Evolutionary conservation across 805 yeast genomes (phyloP).

Genomic region (Saccharomyces eubayanus): DNA sequence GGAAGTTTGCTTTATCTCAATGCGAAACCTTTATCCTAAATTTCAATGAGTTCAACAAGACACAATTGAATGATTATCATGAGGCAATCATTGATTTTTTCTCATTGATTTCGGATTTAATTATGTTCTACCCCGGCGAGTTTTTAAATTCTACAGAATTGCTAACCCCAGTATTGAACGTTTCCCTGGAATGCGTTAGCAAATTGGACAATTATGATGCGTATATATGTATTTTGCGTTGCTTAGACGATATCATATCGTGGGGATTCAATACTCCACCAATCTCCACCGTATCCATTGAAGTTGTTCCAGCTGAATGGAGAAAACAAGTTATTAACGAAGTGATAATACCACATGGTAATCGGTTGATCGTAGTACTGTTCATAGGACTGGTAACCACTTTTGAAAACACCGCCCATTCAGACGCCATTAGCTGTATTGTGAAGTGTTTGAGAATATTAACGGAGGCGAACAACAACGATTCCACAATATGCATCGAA

Average conservation of each 20-base stretch:
- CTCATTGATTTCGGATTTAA: conserved; percentile 66
- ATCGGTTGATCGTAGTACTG: conserved; percentile 41
- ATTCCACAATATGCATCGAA: conserved; percentile 30
- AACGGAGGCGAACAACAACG: conserved; percentile 37
- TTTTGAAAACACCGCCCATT: conserved; percentile 60
- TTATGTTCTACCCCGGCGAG: conserved; percentile 54
- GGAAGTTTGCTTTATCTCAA: conserved; percentile 68
- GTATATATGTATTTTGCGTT: conserved; percentile 60
- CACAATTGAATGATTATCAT: conserved; percentile 19
- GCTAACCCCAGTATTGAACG: conserved; percentile 46
- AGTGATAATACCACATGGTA: conserved; percentile 49
- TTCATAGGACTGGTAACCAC: conserved; percentile 61
- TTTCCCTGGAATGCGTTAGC: conserved; percentile 45
- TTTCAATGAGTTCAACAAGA: conserved; percentile 23
- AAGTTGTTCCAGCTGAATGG: conserved; percentile 47
- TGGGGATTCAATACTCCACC: conserved; percentile 85
- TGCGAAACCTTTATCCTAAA: conserved; percentile 46
- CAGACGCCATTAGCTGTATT: conserved; percentile 69
- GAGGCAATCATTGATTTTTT: conserved; percentile 83
- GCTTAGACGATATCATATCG: conserved; percentile 67
- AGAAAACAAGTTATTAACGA: conserved; percentile 38
- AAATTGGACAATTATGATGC: conserved; percentile 62
- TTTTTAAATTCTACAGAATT: conserved; percentile 33
- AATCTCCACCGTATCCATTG: conserved; percentile 50
- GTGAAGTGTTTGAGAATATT: conserved; percentile 54